These are phyloP conservation scores for Calonectria ilicicola DNA, from an alignment of 2,329 filamentous ascomycete genomes.

Conservation along the genomic window DNA sequence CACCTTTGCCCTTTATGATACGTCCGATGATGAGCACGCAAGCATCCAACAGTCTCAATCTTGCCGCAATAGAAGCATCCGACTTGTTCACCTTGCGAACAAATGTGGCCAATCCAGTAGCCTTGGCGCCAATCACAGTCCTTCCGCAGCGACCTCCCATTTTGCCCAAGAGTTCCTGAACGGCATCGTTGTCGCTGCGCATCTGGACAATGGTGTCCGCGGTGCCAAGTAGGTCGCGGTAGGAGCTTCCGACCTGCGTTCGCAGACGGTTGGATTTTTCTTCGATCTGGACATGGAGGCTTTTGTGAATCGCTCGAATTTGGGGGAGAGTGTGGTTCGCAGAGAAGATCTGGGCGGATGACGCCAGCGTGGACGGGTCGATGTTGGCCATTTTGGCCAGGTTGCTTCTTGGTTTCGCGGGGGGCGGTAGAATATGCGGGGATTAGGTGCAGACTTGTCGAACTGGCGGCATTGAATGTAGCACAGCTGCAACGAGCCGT, in stretches of 20 bases:
- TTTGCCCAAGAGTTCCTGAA: constrained; percentile 77
- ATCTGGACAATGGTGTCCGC: constrained; percentile 95
- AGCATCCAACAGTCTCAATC: constrained; percentile 62
- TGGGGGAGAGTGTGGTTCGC: constrained; percentile 70
- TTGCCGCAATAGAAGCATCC: constrained; percentile 52
- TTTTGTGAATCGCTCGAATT: constrained; percentile 72
- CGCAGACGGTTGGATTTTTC: constrained; percentile 73
- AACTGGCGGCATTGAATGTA: constrained; percentile 23
- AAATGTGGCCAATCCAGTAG: constrained; percentile 66
- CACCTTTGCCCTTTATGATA: constrained; percentile 57
- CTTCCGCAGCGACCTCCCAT: constrained; percentile 85
- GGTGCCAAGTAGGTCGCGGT: constrained; percentile 90
- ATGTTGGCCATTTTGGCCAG: constrained; percentile 53
- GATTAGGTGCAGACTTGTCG: constrained; percentile 7
- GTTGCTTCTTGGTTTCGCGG: constrained; percentile 20
- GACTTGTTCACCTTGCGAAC: constrained; percentile 43
- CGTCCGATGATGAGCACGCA: constrained; percentile 63
- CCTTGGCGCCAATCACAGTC: constrained; percentile 75
- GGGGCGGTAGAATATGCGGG: neutral
- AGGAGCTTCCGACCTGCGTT: constrained; percentile 75
- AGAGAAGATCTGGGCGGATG: constrained; percentile 67
- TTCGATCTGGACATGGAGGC: constrained; percentile 69
- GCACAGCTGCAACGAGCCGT: constrained; percentile 9
- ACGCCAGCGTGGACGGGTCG: constrained; percentile 61
- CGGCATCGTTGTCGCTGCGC: constrained; percentile 80